Conservation (phyloP, 73 alveolate species). For the Vitrella brassicaformis region DNA sequence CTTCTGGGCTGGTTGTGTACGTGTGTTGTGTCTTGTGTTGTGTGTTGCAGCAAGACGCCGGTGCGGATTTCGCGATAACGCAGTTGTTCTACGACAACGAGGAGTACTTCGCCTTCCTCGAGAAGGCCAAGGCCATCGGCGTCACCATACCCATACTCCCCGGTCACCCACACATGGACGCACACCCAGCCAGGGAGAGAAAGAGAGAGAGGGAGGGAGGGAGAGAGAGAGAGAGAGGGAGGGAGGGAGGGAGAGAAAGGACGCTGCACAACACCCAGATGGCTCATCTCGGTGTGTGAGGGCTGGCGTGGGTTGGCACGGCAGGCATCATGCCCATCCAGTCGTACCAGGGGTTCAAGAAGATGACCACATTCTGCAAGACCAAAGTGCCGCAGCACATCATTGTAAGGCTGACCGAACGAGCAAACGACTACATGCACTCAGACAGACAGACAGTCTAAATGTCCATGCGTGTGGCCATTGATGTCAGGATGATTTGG, state of each 20-base stretch:
- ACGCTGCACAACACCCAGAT: too few species aligned
- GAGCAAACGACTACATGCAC: too few species aligned
- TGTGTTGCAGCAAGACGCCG: conserved; percentile 62
- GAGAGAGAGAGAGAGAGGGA: too few species aligned
- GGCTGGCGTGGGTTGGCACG: neutral
- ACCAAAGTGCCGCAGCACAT: conserved; percentile 55
- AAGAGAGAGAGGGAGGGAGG: too few species aligned
- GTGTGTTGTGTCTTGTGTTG: too few species aligned
- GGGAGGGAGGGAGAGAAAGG: too few species aligned
- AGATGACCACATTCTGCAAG: conserved; percentile 52
- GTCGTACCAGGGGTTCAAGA: conserved; percentile 34
- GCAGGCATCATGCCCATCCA: conserved; percentile 51
- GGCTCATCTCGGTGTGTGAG: neutral
- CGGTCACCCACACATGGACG: too few species aligned
- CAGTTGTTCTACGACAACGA: conserved; percentile 65
- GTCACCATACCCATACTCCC: conserved; percentile 62
- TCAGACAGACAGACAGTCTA: too few species aligned
- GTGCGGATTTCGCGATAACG: conserved; percentile 64
- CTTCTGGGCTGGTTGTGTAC: too few species aligned
- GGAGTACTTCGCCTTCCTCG: conserved; percentile 45
- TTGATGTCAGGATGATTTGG: conserved; percentile 47
- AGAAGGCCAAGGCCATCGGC: conserved; percentile 52
- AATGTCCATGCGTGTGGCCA: too few species aligned
- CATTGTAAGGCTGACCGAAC: too few species aligned
- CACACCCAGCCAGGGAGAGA: too few species aligned